These are phyloP conservation scores for Rhodotorula kratochvilovae DNA, from an alignment of 768 basidiomycete species.

Conservation along the genomic window DNA sequence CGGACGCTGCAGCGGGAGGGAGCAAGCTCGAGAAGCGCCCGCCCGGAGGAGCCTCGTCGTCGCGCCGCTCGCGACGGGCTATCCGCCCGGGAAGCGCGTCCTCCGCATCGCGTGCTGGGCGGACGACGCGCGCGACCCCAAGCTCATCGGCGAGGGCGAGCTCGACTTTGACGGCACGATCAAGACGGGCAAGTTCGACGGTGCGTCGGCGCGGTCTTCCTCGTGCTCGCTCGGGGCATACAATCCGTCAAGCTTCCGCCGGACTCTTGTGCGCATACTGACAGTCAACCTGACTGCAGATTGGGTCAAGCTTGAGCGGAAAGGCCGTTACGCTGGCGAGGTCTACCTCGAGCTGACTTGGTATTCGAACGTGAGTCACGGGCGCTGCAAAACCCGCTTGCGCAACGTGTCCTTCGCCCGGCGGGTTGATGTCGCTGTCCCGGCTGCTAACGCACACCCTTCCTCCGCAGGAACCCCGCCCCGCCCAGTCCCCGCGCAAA, in stretches of 20 bases:
- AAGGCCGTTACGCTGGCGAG: slow-evolving; percentile 73
- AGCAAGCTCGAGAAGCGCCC: slow-evolving; percentile 37
- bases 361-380: slow-evolving; percentile 55
- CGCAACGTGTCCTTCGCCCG: too few relatives aligned
- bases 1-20: slow-evolving; percentile 13
- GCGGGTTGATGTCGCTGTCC: too few relatives aligned
- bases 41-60: slow-evolving; percentile 41
- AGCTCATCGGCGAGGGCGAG: slow-evolving; percentile 70
- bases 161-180: slow-evolving; percentile 75
- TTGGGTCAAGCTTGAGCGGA: slow-evolving; percentile 86
- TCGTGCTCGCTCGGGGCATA: not conserved
- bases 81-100: slow-evolving; percentile 48
- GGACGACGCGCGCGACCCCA: slow-evolving; percentile 70
- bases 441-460: too few relatives aligned
- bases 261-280: too few relatives aligned
- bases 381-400: too few relatives aligned
- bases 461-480: slow-evolving; percentile 15
- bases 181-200: slow-evolving; percentile 83
- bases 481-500: not conserved
- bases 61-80: slow-evolving; percentile 29
- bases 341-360: slow-evolving; percentile 91
- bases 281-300: slow-evolving; percentile 66
- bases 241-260: too few relatives aligned
- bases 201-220: slow-evolving; percentile 52
- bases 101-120: slow-evolving; percentile 74